Conservation (phyloP, 1,284 basidiomycete species). For the Fomitopsis schrenkii region DNA sequence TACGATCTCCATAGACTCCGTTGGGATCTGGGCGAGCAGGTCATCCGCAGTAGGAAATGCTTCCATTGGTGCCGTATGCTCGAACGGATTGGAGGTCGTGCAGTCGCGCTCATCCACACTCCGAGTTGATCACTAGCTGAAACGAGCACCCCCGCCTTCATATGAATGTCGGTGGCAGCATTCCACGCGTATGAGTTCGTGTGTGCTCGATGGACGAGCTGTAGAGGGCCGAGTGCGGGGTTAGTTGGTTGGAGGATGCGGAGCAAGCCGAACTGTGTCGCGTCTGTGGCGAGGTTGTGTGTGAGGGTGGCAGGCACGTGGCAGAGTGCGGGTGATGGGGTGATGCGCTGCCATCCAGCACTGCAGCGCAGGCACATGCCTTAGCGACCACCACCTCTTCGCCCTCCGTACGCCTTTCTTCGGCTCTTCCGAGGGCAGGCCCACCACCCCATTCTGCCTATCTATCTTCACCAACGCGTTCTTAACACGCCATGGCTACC, state of each 20-base stretch:
- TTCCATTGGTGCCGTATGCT: neutral
- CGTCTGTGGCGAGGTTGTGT: neutral
- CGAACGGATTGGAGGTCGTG: too few species aligned
- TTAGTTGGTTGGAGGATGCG: neutral
- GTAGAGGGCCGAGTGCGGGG: too few species aligned
- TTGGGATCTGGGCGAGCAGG: slow-evolving; percentile 21
- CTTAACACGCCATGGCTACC: slow-evolving; percentile 22
- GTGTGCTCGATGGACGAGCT: too few species aligned
- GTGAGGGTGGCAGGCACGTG: neutral
- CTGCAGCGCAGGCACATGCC: slow-evolving; percentile 2
- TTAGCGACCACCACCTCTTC: slow-evolving; percentile 13
- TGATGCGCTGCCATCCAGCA: slow-evolving; percentile 5
- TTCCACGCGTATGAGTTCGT: too few species aligned
- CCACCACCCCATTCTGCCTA: neutral
- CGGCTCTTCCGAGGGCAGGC: neutral
- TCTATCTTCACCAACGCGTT: neutral
- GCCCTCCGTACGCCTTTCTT: slow-evolving; percentile 3
- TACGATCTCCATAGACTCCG: slow-evolving; percentile 47
- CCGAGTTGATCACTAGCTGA: too few species aligned
- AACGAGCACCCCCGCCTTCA: too few species aligned
- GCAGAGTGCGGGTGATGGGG: neutral
- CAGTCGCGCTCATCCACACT: too few species aligned
- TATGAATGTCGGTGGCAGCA: too few species aligned
- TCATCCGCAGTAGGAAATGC: slow-evolving; percentile 10
- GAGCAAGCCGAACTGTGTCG: neutral